Percentiles rank a stretch among this genome's conserved stretches.
phyloP scores from a whole-genome alignment of 108 stramenopile genomes.

The Chaetoceros muelleri region DNA sequence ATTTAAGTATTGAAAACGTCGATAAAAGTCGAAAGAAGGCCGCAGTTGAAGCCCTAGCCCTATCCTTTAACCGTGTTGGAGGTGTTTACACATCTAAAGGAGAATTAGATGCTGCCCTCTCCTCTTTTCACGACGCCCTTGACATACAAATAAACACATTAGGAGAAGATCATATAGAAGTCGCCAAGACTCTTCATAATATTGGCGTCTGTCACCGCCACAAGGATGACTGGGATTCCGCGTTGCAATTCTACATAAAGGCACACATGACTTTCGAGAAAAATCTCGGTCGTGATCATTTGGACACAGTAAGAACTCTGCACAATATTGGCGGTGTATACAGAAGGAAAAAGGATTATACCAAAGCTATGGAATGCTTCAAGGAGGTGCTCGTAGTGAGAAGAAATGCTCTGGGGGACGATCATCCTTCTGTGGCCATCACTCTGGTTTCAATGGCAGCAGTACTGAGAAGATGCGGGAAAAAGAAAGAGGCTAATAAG shows the following conservation, averaged over 20 bases:
- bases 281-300: neutral
- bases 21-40: neutral
- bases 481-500: neutral
- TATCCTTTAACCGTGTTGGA: neutral
- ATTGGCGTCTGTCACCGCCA: conserved; percentile 7
- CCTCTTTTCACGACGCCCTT: conserved; percentile 6
- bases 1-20: neutral
- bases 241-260: conserved; percentile 7
- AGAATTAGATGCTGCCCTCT: neutral
- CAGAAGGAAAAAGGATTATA: conserved; percentile 1
- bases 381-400: conserved; percentile 2
- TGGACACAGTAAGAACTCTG: conserved; percentile 10
- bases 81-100: neutral
- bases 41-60: neutral
- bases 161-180: conserved; percentile 11
- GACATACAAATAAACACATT: conserved; percentile 3
- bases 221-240: conserved; percentile 5
- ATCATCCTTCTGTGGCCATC: neutral
- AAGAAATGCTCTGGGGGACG: neutral
- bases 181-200: conserved; percentile 6
- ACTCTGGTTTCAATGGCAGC: neutral
- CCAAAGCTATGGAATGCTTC: conserved; percentile 11
- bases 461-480: neutral
- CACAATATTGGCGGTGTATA: conserved; percentile 10
- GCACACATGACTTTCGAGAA: conserved; percentile 1